Evolutionary conservation across 2,329 filamentous ascomycete species (phyloP).

Genomic region (Alternaria burnsii): DNA sequence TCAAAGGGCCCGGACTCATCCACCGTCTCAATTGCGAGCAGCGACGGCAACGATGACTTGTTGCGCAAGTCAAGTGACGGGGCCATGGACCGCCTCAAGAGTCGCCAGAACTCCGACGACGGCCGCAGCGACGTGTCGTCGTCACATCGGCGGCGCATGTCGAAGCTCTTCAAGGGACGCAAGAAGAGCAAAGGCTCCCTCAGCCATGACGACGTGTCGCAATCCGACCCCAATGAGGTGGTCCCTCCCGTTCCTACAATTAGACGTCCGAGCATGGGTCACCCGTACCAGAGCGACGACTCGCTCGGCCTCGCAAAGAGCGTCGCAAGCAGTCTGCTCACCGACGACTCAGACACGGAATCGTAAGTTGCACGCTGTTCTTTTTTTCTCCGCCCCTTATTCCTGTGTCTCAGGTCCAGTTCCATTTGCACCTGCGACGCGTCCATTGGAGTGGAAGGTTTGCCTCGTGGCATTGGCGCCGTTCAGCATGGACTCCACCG

Average conservation of each 20-base stretch:
- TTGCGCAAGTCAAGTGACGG: conserved; percentile 49
- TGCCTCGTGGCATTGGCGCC: conserved; percentile 21
- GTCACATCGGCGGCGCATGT: conserved; percentile 56
- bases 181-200: conserved; percentile 42
- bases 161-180: conserved; percentile 62
- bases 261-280: conserved; percentile 23
- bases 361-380: conserved; percentile 53
- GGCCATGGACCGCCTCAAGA: conserved; percentile 52
- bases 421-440: conserved; percentile 16
- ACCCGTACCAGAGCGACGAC: conserved; percentile 48
- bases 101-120: conserved; percentile 52
- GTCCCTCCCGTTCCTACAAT: conserved; percentile 36
- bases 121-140: conserved; percentile 52
- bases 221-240: conserved; percentile 26
- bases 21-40: conserved; percentile 43
- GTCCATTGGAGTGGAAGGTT: conserved; percentile 1
- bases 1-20: conserved; percentile 44
- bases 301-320: conserved; percentile 56
- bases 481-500: conserved; percentile 31
- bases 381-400: background rate
- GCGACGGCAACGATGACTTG: conserved; percentile 39
- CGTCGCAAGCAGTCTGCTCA: conserved; percentile 59
- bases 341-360: conserved; percentile 61
- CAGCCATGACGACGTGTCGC: conserved; percentile 43
- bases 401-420: conserved; percentile 17